Conservation (phyloP, 192 early-diverging fungal species). For the Coemansia sp. region DNA sequence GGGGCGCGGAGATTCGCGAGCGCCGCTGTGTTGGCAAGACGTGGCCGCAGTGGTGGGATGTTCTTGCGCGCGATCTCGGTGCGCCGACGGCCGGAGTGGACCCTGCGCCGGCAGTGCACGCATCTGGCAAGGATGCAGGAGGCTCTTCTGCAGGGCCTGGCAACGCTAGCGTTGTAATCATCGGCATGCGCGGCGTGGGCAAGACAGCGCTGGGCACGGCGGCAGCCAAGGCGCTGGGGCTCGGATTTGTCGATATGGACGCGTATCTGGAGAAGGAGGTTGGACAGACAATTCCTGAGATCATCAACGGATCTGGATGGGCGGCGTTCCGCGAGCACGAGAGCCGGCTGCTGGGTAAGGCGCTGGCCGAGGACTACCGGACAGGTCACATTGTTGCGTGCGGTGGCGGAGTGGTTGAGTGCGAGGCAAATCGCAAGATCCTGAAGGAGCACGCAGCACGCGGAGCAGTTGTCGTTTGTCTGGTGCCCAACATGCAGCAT, state of each 20-base stretch:
- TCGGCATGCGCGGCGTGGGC: constrained; percentile 99
- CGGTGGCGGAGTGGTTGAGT: constrained; percentile 95
- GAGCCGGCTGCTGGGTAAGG: constrained; percentile 61
- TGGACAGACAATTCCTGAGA: constrained; percentile 75
- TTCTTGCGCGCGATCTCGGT: constrained; percentile 77
- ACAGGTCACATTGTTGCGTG: constrained; percentile 78
- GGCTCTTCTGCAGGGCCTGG: background rate
- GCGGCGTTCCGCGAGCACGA: constrained; percentile 84
- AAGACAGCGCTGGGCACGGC: constrained; percentile 85
- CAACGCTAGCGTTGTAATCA: constrained; percentile 76
- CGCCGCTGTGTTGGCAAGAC: constrained; percentile 99
- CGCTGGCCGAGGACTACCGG: constrained; percentile 60
- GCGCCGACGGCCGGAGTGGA: constrained; percentile 53
- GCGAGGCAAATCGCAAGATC: constrained; percentile 61
- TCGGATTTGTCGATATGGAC: constrained; percentile 90
- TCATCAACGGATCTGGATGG: constrained; percentile 81
- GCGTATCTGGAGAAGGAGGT: constrained; percentile 71
- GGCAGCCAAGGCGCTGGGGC: constrained; percentile 66
- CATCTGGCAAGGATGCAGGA: constrained; percentile 10
- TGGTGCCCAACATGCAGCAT: constrained; percentile 73
- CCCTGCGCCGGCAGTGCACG: constrained; percentile 6
- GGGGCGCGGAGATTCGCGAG: constrained; percentile 78
- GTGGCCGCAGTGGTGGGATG: constrained; percentile 99
- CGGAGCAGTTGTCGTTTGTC: constrained; percentile 73
- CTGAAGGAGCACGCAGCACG: constrained; percentile 63